Conservation (phyloP, 345 rosid genomes). For the Lepidium didymum region DNA sequence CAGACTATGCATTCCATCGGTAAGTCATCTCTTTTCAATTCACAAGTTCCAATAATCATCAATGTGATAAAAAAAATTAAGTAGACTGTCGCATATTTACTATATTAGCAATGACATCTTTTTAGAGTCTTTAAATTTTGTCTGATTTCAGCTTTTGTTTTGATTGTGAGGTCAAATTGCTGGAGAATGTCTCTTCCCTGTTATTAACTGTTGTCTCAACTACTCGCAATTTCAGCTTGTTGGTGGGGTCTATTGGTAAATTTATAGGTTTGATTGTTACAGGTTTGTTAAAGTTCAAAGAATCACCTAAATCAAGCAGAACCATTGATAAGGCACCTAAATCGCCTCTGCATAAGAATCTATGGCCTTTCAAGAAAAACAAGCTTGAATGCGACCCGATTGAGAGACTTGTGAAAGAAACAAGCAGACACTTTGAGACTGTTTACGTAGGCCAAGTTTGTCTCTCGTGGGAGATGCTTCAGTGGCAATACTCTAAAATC, state of each 20-base stretch:
- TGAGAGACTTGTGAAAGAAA: conserved; percentile 37
- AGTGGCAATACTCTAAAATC: conserved; percentile 61
- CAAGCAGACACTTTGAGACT: conserved; percentile 52
- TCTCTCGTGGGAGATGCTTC: conserved; percentile 87
- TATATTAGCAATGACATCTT: conserved; percentile 3
- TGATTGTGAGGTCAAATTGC: neutral
- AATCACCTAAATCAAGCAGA: conserved; percentile 15
- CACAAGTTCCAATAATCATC: neutral
- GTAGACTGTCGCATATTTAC: neutral
- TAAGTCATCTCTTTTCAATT: conserved; percentile 28
- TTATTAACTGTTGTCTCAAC: conserved; percentile 12
- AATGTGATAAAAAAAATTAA: neutral
- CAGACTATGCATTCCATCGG: conserved; percentile 72
- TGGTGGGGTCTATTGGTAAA: conserved; percentile 1
- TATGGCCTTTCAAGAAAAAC: conserved; percentile 41
- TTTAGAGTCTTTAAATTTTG: neutral
- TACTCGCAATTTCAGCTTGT: neutral
- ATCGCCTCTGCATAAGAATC: conserved; percentile 26
- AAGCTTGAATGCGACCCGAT: conserved; percentile 27
- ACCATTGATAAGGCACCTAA: conserved; percentile 18
- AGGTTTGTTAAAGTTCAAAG: conserved; percentile 61
- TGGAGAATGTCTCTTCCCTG: neutral
- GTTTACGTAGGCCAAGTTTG: conserved; percentile 82
- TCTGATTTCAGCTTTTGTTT: neutral
- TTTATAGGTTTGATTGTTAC: neutral